These are phyloP conservation scores for Thermochaetoides thermophila DNA, from an alignment of 495 filamentous ascomycete genomes.

Conservation along the genomic window DNA sequence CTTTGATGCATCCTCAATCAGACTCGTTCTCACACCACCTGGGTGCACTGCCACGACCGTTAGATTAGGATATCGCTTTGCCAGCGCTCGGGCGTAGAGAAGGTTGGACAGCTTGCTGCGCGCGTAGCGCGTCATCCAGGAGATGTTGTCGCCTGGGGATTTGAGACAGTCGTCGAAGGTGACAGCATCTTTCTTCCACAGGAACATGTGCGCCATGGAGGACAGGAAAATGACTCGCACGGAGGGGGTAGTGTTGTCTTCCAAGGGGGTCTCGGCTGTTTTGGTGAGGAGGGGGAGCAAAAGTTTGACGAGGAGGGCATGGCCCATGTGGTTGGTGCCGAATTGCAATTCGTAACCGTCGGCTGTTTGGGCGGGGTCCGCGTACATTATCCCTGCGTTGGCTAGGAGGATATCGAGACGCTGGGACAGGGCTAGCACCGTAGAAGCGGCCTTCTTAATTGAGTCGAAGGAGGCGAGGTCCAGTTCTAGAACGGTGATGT, in stretches of 20 bases:
- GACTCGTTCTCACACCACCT: slow-evolving; percentile 43
- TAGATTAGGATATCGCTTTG: slow-evolving; percentile 39
- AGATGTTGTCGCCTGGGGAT: slow-evolving; percentile 1
- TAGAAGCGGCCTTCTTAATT: slow-evolving; percentile 14
- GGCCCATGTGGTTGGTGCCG: slow-evolving; percentile 57
- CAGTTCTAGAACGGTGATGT: slow-evolving; percentile 21
- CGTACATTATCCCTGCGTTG: slow-evolving; percentile 57
- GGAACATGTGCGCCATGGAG: slow-evolving; percentile 22
- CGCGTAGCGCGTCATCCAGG: slow-evolving; percentile 33
- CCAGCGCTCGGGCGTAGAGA: slow-evolving; percentile 46
- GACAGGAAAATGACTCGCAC: slow-evolving; percentile 30
- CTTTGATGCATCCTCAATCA: slow-evolving; percentile 11
- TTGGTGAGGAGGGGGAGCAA: slow-evolving; percentile 43
- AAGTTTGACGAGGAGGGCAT: slow-evolving; percentile 48
- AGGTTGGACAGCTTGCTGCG: slow-evolving; percentile 59
- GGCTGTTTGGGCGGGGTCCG: slow-evolving; percentile 33
- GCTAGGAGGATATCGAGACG: slow-evolving; percentile 30
- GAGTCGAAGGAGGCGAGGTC: slow-evolving; percentile 21
- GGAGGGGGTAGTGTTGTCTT: slow-evolving; percentile 8
- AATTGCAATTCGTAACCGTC: slow-evolving; percentile 62
- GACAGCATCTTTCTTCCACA: slow-evolving; percentile 22
- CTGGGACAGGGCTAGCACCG: slow-evolving; percentile 6
- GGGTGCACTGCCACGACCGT: slow-evolving; percentile 45
- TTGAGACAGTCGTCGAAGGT: slow-evolving; percentile 25
- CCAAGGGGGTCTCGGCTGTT: slow-evolving; percentile 30